Percentiles rank a stretch among this genome's conserved stretches.
Evolutionary conservation across 306 rosid species (phyloP).

Genomic region (Boehmeria nivea): DNA sequence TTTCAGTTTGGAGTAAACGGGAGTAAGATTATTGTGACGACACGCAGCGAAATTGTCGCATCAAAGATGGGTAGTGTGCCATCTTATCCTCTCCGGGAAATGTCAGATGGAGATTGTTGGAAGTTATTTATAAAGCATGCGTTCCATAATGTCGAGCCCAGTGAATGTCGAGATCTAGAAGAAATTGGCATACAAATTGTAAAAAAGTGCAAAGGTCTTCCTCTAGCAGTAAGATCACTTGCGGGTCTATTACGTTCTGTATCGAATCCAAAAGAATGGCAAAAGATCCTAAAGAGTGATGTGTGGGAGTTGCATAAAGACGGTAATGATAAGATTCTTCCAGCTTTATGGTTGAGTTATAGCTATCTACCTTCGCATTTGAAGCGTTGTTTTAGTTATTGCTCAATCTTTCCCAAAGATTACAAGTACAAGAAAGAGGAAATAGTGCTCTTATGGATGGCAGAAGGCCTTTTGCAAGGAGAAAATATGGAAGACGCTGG

Average conservation of each 20-base stretch:
- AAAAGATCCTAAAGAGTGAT: slow-evolving; percentile 2
- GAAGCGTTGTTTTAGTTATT: slow-evolving; percentile 36
- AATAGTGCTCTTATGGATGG: slow-evolving; percentile 31
- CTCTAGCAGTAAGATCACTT: slow-evolving; percentile 27
- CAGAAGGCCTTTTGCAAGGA: slow-evolving; percentile 19
- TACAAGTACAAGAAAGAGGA: slow-evolving; percentile 6
- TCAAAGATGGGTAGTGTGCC: background rate
- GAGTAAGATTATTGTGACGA: slow-evolving; percentile 22
- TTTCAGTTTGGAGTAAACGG: slow-evolving; percentile 18
- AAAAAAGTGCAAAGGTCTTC: slow-evolving; percentile 23
- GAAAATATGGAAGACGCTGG: slow-evolving; percentile 18
- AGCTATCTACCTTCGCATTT: slow-evolving; percentile 10
- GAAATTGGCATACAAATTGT: slow-evolving; percentile 13
- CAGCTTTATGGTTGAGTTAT: slow-evolving; percentile 23
- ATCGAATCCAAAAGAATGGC: slow-evolving; percentile 9
- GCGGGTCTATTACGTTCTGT: slow-evolving; percentile 23
- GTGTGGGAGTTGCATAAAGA: slow-evolving; percentile 13
- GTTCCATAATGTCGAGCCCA: too few species aligned
- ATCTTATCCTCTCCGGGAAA: background rate
- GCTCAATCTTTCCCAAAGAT: slow-evolving; percentile 25
- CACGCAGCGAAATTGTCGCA: slow-evolving; percentile 20
- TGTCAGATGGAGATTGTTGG: slow-evolving; percentile 21
- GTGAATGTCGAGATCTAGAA: too few species aligned
- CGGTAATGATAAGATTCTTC: slow-evolving; percentile 4
- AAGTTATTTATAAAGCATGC: slow-evolving; percentile 1